A percentile compares a stretch with the other conserved stretches of the same genome.
Conservation (phyloP, 352 stramenopile genomes). For the Phytophthora crassamura region DNA sequence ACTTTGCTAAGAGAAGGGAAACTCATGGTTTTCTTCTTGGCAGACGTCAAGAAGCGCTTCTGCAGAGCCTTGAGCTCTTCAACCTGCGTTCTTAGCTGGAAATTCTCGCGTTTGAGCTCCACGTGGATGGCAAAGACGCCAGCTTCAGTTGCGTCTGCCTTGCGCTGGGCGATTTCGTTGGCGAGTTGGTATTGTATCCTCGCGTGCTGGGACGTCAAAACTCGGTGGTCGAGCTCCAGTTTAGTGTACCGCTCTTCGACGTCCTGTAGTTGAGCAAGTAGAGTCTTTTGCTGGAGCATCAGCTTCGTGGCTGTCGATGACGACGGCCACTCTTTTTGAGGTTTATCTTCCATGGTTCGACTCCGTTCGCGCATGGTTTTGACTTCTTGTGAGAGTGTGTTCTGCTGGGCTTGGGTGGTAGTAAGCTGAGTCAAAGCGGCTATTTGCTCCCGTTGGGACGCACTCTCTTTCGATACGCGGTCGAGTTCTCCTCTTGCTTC, state of each 20-base stretch:
- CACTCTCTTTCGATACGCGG: conserved; percentile 39
- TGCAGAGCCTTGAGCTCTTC: conserved; percentile 79
- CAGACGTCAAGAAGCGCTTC: conserved; percentile 68
- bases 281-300: conserved; percentile 32
- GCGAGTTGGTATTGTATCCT: conserved; percentile 29
- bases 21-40: conserved; percentile 78
- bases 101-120: conserved; percentile 82
- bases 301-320: conserved; percentile 29
- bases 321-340: conserved; percentile 19
- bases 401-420: conserved; percentile 19
- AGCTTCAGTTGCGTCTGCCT: conserved; percentile 17
- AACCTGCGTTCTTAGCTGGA: conserved; percentile 63
- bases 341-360: conserved; percentile 22
- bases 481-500: conserved; percentile 28
- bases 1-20: conserved; percentile 49
- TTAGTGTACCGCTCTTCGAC: conserved; percentile 25
- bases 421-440: conserved; percentile 40
- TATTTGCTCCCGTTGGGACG: conserved; percentile 44
- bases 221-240: conserved; percentile 26
- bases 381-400: conserved; percentile 17
- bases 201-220: conserved; percentile 16
- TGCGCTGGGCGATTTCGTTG: conserved; percentile 36
- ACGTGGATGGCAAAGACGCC: conserved; percentile 72
- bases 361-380: conserved; percentile 24
- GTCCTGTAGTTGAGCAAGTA: conserved; percentile 32